These are phyloP conservation scores for Nicotiana noctiflora DNA, from an alignment of 257 asterid species.

Conservation along the genomic window DNA sequence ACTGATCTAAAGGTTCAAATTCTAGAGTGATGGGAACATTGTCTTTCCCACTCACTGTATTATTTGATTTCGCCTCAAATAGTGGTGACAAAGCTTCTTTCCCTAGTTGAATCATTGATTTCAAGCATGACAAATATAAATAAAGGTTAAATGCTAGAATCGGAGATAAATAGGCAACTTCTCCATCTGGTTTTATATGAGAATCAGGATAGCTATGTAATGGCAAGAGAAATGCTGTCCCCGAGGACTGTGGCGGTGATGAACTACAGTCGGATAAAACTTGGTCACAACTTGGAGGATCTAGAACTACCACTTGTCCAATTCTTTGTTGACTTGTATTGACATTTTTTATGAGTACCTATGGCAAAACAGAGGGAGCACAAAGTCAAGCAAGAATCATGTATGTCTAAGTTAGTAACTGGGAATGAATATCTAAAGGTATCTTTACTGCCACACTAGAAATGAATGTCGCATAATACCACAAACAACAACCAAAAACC, in stretches of 20 bases:
- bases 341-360: constrained; percentile 60
- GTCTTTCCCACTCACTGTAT: constrained; percentile 28
- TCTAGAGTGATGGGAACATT: constrained; percentile 34
- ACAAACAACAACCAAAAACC: too few species aligned
- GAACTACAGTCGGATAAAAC: constrained; percentile 16
- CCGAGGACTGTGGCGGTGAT: constrained; percentile 23
- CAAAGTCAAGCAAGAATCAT: not conserved
- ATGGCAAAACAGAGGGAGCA: constrained; percentile 7
- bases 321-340: constrained; percentile 50
- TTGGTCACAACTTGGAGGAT: constrained; percentile 48
- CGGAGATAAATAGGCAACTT: constrained; percentile 79
- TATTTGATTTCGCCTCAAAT: constrained; percentile 38
- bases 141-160: constrained; percentile 67
- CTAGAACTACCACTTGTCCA: constrained; percentile 76
- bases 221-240: constrained; percentile 51
- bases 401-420: not conserved
- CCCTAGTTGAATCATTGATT: constrained; percentile 54
- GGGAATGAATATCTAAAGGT: too few species aligned
- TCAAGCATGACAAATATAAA: constrained; percentile 65
- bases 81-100: constrained; percentile 50
- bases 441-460: too few species aligned
- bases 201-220: constrained; percentile 39
- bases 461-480: too few species aligned
- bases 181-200: constrained; percentile 35
- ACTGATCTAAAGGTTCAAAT: constrained; percentile 52